A percentile compares a stretch with the other conserved stretches of the same genome.
phyloP scores from a whole-genome alignment of 1,284 basidiomycete species.

The Cryptococcus sp. region DNA sequence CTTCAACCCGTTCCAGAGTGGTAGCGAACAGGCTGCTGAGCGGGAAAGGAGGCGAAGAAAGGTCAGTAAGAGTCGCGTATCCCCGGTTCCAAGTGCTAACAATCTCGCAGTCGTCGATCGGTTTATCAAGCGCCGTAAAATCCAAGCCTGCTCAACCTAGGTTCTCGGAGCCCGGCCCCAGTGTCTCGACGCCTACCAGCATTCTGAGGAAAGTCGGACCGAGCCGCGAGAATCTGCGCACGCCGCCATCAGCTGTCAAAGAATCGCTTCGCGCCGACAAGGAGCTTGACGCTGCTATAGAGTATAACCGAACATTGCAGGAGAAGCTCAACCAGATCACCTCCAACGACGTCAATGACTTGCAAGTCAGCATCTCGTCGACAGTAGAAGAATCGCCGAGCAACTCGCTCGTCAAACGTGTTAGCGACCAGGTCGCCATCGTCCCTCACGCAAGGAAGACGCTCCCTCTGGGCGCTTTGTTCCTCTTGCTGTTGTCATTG shows the following conservation, averaged over 20 bases:
- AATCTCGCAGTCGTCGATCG: slow-evolving; percentile 33
- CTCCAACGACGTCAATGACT: slow-evolving; percentile 5
- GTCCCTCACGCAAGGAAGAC: slow-evolving; percentile 34
- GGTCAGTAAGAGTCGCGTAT: slow-evolving; percentile 26
- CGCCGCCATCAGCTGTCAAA: slow-evolving; percentile 36
- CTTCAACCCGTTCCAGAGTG: slow-evolving; percentile 60
- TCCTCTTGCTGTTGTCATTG: slow-evolving; percentile 56
- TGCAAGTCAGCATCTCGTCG: slow-evolving; percentile 10
- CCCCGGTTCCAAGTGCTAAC: not conserved
- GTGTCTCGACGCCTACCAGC: slow-evolving; percentile 24
- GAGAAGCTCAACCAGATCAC: slow-evolving; percentile 34
- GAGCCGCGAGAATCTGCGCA: slow-evolving; percentile 36
- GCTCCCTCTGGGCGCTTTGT: slow-evolving; percentile 54
- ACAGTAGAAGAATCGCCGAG: slow-evolving; percentile 3
- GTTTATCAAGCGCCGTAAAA: slow-evolving; percentile 8
- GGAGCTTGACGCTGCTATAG: slow-evolving; percentile 29
- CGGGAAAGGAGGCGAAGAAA: slow-evolving; percentile 47
- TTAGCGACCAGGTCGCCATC: slow-evolving; percentile 11
- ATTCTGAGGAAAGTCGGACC: slow-evolving; percentile 41
- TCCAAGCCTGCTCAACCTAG: slow-evolving; percentile 27
- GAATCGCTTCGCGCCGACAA: slow-evolving; percentile 21
- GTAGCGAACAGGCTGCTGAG: slow-evolving; percentile 54
- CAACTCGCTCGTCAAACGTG: slow-evolving; percentile 20
- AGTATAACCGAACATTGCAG: slow-evolving; percentile 37
- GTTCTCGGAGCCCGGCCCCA: slow-evolving; percentile 28